Evolutionary conservation across 495 filamentous ascomycete genomes (phyloP).

Genomic region (Ramalina intermedia): DNA sequence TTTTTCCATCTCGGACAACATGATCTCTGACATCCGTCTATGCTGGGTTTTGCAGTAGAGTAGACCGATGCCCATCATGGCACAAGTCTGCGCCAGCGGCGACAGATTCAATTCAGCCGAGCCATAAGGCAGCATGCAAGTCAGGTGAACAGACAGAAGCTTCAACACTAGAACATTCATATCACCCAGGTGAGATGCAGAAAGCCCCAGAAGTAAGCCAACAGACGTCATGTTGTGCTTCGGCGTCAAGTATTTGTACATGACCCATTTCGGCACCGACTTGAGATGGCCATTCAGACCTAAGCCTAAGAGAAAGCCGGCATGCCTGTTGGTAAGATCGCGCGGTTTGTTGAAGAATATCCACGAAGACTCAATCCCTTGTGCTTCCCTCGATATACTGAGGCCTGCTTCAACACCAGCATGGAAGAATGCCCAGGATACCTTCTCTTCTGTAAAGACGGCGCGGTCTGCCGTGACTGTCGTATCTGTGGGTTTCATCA

Average conservation of each 20-base stretch:
- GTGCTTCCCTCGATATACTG: conserved; percentile 76
- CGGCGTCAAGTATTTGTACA: conserved; percentile 94
- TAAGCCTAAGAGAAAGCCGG: conserved; percentile 79
- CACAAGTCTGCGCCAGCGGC: conserved; percentile 85
- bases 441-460: conserved; percentile 82
- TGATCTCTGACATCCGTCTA: conserved; percentile 94
- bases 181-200: conserved; percentile 85
- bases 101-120: conserved; percentile 90
- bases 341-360: conserved; percentile 94
- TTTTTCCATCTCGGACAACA: conserved; percentile 92
- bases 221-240: conserved; percentile 99
- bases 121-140: conserved; percentile 77
- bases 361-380: conserved; percentile 95
- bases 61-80: conserved; percentile 93
- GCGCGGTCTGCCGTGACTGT: conserved; percentile 76
- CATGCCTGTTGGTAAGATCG: conserved; percentile 85
- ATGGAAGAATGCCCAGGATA: conserved; percentile 97
- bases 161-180: conserved; percentile 93
- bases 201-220: conserved; percentile 78
- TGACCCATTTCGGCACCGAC: conserved; percentile 89
- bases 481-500: conserved; percentile 81
- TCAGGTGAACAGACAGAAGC: conserved; percentile 94
- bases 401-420: conserved; percentile 82
- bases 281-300: conserved; percentile 94
- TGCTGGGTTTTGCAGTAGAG: conserved; percentile 93